These are phyloP conservation scores for Tuber brumale DNA, from an alignment of 495 filamentous ascomycete genomes.

Conservation along the genomic window DNA sequence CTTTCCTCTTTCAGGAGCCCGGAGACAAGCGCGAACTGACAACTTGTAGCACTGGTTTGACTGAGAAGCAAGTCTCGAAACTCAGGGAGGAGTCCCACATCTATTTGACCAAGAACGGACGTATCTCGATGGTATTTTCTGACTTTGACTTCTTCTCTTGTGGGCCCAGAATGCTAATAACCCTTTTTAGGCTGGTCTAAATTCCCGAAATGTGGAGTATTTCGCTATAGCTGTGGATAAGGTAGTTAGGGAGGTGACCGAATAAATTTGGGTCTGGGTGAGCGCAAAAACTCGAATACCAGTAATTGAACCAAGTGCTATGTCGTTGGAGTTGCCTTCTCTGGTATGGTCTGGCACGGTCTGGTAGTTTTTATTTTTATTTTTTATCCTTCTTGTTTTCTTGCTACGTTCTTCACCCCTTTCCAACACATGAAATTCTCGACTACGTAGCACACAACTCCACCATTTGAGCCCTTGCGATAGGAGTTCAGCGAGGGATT, in stretches of 20 bases:
- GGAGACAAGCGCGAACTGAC: background rate
- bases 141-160: slow-evolving; percentile 15
- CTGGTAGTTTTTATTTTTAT: background rate
- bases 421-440: background rate
- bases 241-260: slow-evolving; percentile 56
- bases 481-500: background rate
- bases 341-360: background rate
- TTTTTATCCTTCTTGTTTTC: background rate
- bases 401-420: background rate
- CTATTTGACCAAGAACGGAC: slow-evolving; percentile 98
- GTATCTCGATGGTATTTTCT: slow-evolving; percentile 65
- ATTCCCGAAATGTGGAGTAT: slow-evolving; percentile 85
- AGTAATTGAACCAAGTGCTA: background rate
- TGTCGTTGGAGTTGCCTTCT: background rate
- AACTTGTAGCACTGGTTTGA: slow-evolving; percentile 61
- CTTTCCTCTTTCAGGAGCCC: background rate
- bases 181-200: slow-evolving; percentile 64
- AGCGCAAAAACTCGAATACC: background rate
- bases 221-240: slow-evolving; percentile 82
- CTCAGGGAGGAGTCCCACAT: slow-evolving; percentile 76
- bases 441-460: background rate
- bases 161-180: background rate
- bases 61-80: slow-evolving; percentile 74
- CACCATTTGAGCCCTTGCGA: no score
- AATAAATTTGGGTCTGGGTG: background rate